These are phyloP conservation scores for Colletotrichum tropicicola DNA, from an alignment of 2,329 filamentous ascomycete species.

Conservation along the genomic window DNA sequence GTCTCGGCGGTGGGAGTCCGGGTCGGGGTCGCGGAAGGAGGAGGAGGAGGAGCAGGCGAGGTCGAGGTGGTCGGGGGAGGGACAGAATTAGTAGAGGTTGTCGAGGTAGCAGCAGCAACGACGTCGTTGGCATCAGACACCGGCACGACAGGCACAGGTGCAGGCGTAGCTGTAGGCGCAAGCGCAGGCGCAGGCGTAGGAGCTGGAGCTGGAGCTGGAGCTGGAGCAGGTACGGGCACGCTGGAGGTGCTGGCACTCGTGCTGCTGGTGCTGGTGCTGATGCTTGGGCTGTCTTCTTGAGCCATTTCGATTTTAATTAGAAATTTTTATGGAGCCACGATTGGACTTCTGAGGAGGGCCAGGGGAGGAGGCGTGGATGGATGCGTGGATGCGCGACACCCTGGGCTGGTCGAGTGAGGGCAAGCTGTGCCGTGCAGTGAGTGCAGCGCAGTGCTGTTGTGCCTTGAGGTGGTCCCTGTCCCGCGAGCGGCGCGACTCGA, in stretches of 20 bases:
- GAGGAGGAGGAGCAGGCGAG: slow-evolving; percentile 13
- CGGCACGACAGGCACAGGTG: slow-evolving; percentile 5
- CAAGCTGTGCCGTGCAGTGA: background rate
- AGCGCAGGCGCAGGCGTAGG: slow-evolving; percentile 4
- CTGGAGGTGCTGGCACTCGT: slow-evolving; percentile 25
- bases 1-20: no score
- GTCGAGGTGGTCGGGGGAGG: slow-evolving; percentile 18
- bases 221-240: slow-evolving; percentile 20
- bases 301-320: slow-evolving; percentile 51
- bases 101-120: slow-evolving; percentile 17
- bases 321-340: slow-evolving; percentile 49
- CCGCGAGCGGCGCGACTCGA: slow-evolving; percentile 18
- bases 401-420: slow-evolving; percentile 13
- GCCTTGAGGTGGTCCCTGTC: slow-evolving; percentile 25
- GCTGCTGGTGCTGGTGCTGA: slow-evolving; percentile 27
- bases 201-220: slow-evolving; percentile 1
- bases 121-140: slow-evolving; percentile 25
- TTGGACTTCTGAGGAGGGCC: slow-evolving; percentile 40
- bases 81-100: slow-evolving; percentile 27
- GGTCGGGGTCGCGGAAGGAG: slow-evolving; percentile 14
- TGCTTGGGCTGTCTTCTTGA: slow-evolving; percentile 37
- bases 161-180: background rate
- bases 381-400: slow-evolving; percentile 32
- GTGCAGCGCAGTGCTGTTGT: background rate
- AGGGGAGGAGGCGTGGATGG: slow-evolving; percentile 35